Evolutionary conservation across 805 yeast species (phyloP), one percentile per base, ranked within the genome.

Genomic region (Wickerhamomyces ciferrii): DNA sequence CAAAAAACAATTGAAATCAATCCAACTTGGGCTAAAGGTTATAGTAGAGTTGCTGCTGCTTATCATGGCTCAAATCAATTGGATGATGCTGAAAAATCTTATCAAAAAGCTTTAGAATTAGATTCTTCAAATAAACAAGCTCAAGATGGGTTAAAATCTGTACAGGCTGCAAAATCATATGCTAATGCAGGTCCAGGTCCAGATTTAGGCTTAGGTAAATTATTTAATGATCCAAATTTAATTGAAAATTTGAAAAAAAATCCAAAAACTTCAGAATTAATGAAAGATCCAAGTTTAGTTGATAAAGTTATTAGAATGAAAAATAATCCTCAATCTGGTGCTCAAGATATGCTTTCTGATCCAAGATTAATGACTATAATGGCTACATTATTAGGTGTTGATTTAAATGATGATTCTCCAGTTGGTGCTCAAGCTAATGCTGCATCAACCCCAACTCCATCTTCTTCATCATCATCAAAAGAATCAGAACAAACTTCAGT

Each of bases 11-110:
- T 86, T 45, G 76, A 79, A 58, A 81, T 90, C 68, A 88, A 87
- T 53, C 83, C 90, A 15, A 54, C 84, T 2, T 94, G 98, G 98
- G 90, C 97, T 20, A 94, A 94, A 69, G 99, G 98, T 42, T 87
- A 86, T 73, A 86, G 83, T 60, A 83, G 99, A 68, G 85, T 86
- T 34, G 99, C 88, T 49, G 91, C 97, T 53, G 99, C 99, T 29
- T 80, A 84, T 43, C 84, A 75, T 59, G 99, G 99, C n/a, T 71
- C 86, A 49, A 89, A 89, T 17, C 78, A 87, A 49, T 75, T 83
- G 43, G 90, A 86, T 27, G 86, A 79, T 20, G 94, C 98, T 41
- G 78, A 78, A 55, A 65, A 66, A 24, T 73, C 85, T 23, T 92
- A 89, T 67, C 71, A 81, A 53, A 84, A 84, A 64, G 95, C 96